Conservation (phyloP, 352 stramenopile genomes). For the Aphanomyces astaci region DNA sequence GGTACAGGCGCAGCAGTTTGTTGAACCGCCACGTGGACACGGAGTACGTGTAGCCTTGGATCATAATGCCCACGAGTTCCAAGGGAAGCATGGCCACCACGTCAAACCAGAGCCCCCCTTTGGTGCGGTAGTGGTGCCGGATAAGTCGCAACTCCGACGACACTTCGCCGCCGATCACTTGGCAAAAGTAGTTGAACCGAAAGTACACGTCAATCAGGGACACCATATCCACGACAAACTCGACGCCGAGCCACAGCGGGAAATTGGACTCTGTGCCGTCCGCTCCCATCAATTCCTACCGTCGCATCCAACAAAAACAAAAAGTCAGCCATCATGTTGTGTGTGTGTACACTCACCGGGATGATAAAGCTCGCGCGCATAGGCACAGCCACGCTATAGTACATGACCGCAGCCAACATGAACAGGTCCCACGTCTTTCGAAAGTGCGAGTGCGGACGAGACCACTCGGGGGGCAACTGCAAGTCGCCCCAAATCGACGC, state of each 20-base stretch:
- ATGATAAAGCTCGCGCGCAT: slow-evolving; percentile 16
- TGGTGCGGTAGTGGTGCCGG: slow-evolving; percentile 29
- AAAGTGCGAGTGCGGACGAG: slow-evolving; percentile 9
- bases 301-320: too few species aligned
- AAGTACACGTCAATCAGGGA: slow-evolving; percentile 53
- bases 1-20: slow-evolving; percentile 11
- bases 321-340: not conserved
- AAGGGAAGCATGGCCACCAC: slow-evolving; percentile 29
- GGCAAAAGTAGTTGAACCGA: slow-evolving; percentile 49
- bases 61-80: slow-evolving; percentile 24
- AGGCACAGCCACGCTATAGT: slow-evolving; percentile 12
- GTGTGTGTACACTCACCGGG: not conserved
- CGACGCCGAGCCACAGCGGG: slow-evolving; percentile 36
- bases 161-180: slow-evolving; percentile 34
- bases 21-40: slow-evolving; percentile 15
- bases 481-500: slow-evolving; percentile 20
- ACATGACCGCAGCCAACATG: not conserved
- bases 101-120: slow-evolving; percentile 33
- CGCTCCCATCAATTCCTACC: not conserved
- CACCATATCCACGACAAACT: slow-evolving; percentile 44
- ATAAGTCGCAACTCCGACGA: slow-evolving; percentile 34
- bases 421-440: slow-evolving; percentile 5
- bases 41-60: not conserved
- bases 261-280: slow-evolving; percentile 10
- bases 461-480: slow-evolving; percentile 12